A percentile compares a stretch with the other conserved stretches of the same genome.
phyloP scores from a whole-genome alignment of 305 asterid species.

The Andrographis paniculata region DNA sequence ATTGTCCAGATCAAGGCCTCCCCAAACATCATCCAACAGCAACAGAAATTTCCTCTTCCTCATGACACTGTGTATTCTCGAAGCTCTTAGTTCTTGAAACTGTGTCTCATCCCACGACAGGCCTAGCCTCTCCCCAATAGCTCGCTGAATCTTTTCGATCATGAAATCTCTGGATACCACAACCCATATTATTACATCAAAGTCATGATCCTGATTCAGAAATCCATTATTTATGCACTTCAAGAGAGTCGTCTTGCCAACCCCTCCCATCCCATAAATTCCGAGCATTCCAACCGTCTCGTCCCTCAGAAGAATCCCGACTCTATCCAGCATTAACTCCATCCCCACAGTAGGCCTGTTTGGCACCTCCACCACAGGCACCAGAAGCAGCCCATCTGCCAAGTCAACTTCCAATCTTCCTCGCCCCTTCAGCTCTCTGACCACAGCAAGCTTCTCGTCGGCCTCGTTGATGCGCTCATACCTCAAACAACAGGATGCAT shows the following conservation, averaged over 20 bases:
- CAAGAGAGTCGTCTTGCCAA: conserved; percentile 37
- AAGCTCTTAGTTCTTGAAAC: conserved; percentile 28
- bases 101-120: conserved; percentile 36
- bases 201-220: conserved; percentile 23
- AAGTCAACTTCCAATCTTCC: conserved; percentile 25
- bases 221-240: conserved; percentile 34
- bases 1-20: conserved; percentile 31
- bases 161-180: conserved; percentile 30
- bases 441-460: conserved; percentile 14
- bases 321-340: conserved; percentile 24
- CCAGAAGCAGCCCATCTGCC: conserved; percentile 33
- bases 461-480: conserved; percentile 21
- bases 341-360: conserved; percentile 31
- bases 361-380: conserved; percentile 35
- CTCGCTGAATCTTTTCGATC: conserved; percentile 37
- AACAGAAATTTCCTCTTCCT: conserved; percentile 29
- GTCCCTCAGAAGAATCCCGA: conserved; percentile 18
- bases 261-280: conserved; percentile 36
- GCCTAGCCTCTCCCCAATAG: conserved; percentile 33
- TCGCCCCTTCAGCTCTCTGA: conserved; percentile 25
- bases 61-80: conserved; percentile 30
- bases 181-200: conserved; percentile 37
- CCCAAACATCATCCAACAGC: conserved; percentile 41
- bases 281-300: conserved; percentile 31
- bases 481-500: conserved; percentile 12